phyloP scores from a whole-genome alignment of 768 basidiomycete species.

The Leccinum variicolor region DNA sequence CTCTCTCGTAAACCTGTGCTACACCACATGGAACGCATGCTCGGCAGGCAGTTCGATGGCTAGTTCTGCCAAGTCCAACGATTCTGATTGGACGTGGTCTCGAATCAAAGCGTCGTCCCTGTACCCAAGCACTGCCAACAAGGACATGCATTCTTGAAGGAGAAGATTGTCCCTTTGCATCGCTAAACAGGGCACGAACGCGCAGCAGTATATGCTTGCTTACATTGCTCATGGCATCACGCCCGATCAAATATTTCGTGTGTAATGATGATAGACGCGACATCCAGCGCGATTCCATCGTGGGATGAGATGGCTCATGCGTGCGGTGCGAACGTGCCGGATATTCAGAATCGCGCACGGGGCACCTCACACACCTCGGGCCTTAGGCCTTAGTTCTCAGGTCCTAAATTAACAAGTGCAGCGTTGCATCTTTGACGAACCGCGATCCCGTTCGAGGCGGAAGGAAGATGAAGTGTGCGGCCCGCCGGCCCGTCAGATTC shows the following conservation, averaged over 20 bases:
- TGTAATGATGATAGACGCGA: not conserved
- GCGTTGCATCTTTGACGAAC: too few species aligned
- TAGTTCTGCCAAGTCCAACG: not conserved
- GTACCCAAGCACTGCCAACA: not conserved
- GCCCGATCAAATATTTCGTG: not conserved
- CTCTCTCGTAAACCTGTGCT: not conserved
- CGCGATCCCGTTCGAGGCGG: not conserved
- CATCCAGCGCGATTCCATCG: not conserved
- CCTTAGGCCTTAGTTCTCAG: too few species aligned
- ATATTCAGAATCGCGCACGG: not conserved
- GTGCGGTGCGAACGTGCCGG: not conserved
- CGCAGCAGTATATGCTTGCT: not conserved
- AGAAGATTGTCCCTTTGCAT: not conserved
- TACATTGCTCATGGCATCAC: too few species aligned
- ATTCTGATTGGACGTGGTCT: not conserved
- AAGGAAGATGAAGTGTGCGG: not conserved
- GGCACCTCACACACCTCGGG: not conserved
- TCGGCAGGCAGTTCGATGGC: not conserved
- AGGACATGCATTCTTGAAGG: not conserved
- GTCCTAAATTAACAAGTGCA: too few species aligned
- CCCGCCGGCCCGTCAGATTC: not conserved
- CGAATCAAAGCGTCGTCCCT: not conserved
- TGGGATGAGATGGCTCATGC: not conserved
- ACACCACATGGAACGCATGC: not conserved
- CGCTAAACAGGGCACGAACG: not conserved